Evolutionary conservation across 2,329 filamentous ascomycete species (phyloP).

Genomic region (Neoscytalidium dimidiatum): DNA sequence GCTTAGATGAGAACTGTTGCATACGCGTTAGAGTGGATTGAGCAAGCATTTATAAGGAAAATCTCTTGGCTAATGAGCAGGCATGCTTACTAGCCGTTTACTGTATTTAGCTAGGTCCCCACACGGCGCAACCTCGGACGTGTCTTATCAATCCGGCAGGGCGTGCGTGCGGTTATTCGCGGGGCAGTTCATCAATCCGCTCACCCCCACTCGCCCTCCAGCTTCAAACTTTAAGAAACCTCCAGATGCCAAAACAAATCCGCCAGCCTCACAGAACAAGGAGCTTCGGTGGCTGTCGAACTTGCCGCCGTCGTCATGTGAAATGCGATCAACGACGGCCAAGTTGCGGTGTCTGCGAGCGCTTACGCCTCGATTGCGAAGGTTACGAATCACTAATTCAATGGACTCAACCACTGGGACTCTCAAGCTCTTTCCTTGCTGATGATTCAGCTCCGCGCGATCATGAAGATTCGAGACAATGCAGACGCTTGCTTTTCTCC

Average conservation of each 20-base stretch:
- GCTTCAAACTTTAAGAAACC: not conserved
- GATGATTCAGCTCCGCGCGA: not conserved
- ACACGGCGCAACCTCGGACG: not conserved
- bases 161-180: no score
- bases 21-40: no score
- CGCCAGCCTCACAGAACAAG: not conserved
- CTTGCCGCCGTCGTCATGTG: conserved; percentile 3
- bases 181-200: not conserved
- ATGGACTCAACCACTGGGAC: conserved; percentile 2
- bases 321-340: conserved; percentile 5
- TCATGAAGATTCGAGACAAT: not conserved
- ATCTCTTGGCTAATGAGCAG: no score
- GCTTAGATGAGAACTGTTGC: no score
- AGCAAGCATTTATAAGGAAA: no score
- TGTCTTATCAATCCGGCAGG: not conserved
- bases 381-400: not conserved
- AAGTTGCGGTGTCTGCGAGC: not conserved
- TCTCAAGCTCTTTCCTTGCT: not conserved
- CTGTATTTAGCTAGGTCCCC: not conserved
- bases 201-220: not conserved
- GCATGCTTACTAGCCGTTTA: no score
- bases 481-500: not conserved
- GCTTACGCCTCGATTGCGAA: conserved; percentile 2
- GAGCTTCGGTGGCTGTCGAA: conserved; percentile 4
- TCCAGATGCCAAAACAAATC: not conserved